phyloP scores from a whole-genome alignment of 331 rosid species.

The Prunus yedoensis region DNA sequence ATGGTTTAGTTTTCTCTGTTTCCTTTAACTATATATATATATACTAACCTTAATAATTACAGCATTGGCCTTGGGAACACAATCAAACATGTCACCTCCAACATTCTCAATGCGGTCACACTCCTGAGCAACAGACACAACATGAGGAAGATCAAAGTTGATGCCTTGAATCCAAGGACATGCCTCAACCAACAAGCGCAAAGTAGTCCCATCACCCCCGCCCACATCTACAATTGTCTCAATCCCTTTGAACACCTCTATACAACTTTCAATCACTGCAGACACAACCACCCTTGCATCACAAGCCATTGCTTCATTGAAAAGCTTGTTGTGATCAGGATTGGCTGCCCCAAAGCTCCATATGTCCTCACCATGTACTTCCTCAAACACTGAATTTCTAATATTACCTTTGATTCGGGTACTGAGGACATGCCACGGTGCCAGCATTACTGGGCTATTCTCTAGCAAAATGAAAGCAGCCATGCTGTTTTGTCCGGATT shows the following conservation, averaged over 20 bases:
- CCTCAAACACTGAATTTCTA: constrained; percentile 26
- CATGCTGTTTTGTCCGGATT: constrained; percentile 37
- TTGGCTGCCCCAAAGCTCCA: constrained; percentile 41
- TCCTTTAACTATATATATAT: too few relatives aligned
- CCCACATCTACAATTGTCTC: constrained; percentile 66
- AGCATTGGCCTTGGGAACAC: constrained; percentile 69
- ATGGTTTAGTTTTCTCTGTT: too few relatives aligned
- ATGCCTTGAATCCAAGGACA: constrained; percentile 47
- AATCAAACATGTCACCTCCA: constrained; percentile 58
- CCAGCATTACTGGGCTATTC: constrained; percentile 55
- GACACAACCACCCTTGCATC: constrained; percentile 40
- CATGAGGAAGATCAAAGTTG: constrained; percentile 75
- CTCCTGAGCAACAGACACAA: constrained; percentile 31
- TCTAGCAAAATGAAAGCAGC: constrained; percentile 39
- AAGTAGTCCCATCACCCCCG: constrained; percentile 64
- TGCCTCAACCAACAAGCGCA: constrained; percentile 31
- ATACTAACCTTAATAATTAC: constrained; percentile 48
- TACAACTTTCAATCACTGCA: constrained; percentile 29
- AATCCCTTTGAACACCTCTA: constrained; percentile 45
- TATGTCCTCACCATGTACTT: constrained; percentile 52
- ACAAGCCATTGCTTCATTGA: constrained; percentile 70
- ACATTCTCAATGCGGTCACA: constrained; percentile 35
- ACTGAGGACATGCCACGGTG: constrained; percentile 60
- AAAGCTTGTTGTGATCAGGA: constrained; percentile 31
- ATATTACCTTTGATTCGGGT: not conserved